A percentile compares a stretch with the other conserved stretches of the same genome.
phyloP scores from a whole-genome alignment of 2,329 filamentous ascomycete species.

The Ophiostoma ips region DNA sequence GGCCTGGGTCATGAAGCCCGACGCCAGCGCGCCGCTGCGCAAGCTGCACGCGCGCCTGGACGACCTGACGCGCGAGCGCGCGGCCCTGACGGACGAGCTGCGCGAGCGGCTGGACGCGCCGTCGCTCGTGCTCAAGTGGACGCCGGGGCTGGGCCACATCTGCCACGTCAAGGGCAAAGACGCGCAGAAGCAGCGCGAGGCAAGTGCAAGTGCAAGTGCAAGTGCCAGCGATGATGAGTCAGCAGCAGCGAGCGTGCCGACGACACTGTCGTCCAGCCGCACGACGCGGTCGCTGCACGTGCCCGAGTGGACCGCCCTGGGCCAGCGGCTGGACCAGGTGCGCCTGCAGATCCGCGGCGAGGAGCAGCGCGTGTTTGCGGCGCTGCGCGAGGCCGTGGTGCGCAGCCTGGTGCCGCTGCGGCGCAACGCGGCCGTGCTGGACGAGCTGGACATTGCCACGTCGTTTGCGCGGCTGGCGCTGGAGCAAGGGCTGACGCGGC shows the following conservation, averaged over 20 bases:
- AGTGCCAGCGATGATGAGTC: no score
- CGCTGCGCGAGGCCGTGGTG: slow-evolving; percentile 63
- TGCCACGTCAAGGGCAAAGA: slow-evolving; percentile 83
- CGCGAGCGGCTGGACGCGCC: slow-evolving; percentile 45
- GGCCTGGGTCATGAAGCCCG: slow-evolving; percentile 51
- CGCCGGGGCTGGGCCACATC: slow-evolving; percentile 74
- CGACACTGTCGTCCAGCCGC: slow-evolving; percentile 64
- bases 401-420: slow-evolving; percentile 72
- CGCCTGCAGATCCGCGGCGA: slow-evolving; percentile 69
- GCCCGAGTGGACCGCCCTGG: slow-evolving; percentile 70
- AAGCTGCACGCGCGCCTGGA: slow-evolving; percentile 56
- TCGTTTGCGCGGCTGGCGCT: slow-evolving; percentile 69
- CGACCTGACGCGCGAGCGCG: slow-evolving; percentile 45
- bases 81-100: slow-evolving; percentile 44
- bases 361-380: slow-evolving; percentile 66
- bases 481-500: slow-evolving; percentile 61
- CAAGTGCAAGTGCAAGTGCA: slow-evolving; percentile 10
- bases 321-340: slow-evolving; percentile 62
- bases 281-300: slow-evolving; percentile 75
- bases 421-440: slow-evolving; percentile 78
- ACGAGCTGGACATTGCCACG: slow-evolving; percentile 82
- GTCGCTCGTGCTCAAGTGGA: slow-evolving; percentile 71
- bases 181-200: slow-evolving; percentile 4
- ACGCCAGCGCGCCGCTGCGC: slow-evolving; percentile 51
- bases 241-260: no score